Percentiles rank a stretch among this genome's conserved stretches.
phyloP scores from a whole-genome alignment of 345 rosid genomes.

The Aegle marmelos region DNA sequence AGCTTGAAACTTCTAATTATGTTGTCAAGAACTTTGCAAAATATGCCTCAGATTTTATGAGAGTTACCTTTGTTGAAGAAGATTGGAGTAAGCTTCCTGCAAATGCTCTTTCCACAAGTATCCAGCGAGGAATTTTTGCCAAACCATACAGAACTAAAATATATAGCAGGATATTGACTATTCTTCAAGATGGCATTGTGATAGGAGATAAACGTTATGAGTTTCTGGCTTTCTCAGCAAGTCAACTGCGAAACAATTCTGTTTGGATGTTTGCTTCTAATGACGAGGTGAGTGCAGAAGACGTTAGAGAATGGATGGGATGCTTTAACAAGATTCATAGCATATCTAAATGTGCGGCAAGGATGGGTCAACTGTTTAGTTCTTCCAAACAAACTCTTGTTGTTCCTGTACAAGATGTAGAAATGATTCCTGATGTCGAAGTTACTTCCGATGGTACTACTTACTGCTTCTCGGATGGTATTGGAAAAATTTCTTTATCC shows the following conservation, averaged over 20 bases:
- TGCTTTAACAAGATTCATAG: slow-evolving; percentile 78
- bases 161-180: slow-evolving; percentile 65
- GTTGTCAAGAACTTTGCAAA: slow-evolving; percentile 75
- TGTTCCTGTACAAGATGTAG: slow-evolving; percentile 70
- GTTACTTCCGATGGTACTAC: slow-evolving; percentile 54
- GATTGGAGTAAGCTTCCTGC: slow-evolving; percentile 85
- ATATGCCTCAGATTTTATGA: slow-evolving; percentile 78
- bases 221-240: slow-evolving; percentile 94
- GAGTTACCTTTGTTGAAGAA: slow-evolving; percentile 92
- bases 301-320: slow-evolving; percentile 94
- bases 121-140: slow-evolving; percentile 59
- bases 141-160: slow-evolving; percentile 69
- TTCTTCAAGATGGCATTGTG: slow-evolving; percentile 68
- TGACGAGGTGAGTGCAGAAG: slow-evolving; percentile 68
- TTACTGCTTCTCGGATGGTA: slow-evolving; percentile 96
- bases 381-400: slow-evolving; percentile 66
- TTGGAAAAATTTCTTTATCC: slow-evolving; percentile 74
- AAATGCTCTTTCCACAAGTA: slow-evolving; percentile 61
- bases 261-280: slow-evolving; percentile 98
- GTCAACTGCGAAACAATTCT: slow-evolving; percentile 84
- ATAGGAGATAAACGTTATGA: slow-evolving; percentile 70
- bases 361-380: slow-evolving; percentile 98
- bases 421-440: slow-evolving; percentile 78
- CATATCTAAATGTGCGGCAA: slow-evolving; percentile 88
- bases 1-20: slow-evolving; percentile 80